These are phyloP conservation scores for Boletus insuetus DNA, from an alignment of 768 basidiomycete species.

Conservation along the genomic window DNA sequence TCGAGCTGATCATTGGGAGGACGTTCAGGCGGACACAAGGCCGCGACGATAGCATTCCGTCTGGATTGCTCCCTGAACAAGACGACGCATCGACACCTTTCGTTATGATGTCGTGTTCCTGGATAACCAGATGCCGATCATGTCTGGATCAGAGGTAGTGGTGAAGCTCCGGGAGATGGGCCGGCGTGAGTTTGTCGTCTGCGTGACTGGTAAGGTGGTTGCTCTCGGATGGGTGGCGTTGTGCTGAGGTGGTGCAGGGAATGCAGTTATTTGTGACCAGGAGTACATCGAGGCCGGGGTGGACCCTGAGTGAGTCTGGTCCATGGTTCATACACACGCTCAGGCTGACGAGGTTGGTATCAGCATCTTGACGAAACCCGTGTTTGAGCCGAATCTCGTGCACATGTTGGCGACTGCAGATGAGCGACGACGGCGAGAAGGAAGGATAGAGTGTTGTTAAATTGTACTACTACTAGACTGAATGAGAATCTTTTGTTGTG, in stretches of 20 bases:
- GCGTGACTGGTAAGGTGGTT: conserved; percentile 58
- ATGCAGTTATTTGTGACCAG: conserved; percentile 59
- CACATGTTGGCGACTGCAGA: conserved; percentile 42
- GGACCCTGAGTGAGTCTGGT: conserved; percentile 57
- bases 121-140: conserved; percentile 81
- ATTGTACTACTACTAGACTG: neutral
- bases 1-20: conserved; percentile 63
- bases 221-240: neutral
- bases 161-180: conserved; percentile 61
- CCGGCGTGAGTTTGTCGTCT: conserved; percentile 76
- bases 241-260: conserved; percentile 38
- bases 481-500: conserved; percentile 22
- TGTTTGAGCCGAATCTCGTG: conserved; percentile 53
- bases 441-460: neutral
- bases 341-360: conserved; percentile 5
- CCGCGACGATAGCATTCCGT: neutral
- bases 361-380: conserved; percentile 80
- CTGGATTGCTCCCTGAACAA: neutral
- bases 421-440: conserved; percentile 33
- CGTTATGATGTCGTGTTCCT: conserved; percentile 49
- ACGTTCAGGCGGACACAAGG: neutral
- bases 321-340: neutral
- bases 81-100: neutral
- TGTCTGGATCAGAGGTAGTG: conserved; percentile 72
- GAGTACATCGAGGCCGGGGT: conserved; percentile 76